Percentiles rank a stretch among this genome's conserved stretches.
Conservation (phyloP, 2,329 filamentous ascomycete species). For the Botrytis hyacinthi region DNA sequence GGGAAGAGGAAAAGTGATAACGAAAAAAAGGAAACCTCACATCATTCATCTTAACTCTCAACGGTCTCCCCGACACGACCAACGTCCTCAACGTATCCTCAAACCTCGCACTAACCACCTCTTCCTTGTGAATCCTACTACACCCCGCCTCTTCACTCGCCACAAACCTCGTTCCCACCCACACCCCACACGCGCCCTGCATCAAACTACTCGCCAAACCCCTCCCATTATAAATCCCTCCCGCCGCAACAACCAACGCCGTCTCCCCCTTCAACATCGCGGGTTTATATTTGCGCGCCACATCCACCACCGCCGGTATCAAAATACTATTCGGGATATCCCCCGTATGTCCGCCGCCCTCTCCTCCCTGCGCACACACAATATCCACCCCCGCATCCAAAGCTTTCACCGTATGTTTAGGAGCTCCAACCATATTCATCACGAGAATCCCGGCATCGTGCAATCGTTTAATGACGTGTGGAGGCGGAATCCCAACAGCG, state of each 20-base stretch:
- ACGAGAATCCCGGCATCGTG: constrained; percentile 78
- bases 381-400: constrained; percentile 85
- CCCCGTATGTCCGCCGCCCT: constrained; percentile 91
- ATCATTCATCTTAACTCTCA: constrained; percentile 72
- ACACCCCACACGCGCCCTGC: constrained; percentile 84
- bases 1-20: too few relatives aligned
- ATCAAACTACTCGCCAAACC: constrained; percentile 79
- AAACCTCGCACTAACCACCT: constrained; percentile 75
- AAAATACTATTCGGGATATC: constrained; percentile 83
- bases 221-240: constrained; percentile 80
- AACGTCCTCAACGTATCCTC: constrained; percentile 80
- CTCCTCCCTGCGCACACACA: constrained; percentile 87
- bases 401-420: constrained; percentile 87
- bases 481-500: constrained; percentile 83
- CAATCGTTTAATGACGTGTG: constrained; percentile 67
- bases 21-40: neutral
- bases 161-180: constrained; percentile 93
- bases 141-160: constrained; percentile 79
- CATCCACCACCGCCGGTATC: constrained; percentile 82
- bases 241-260: constrained; percentile 83
- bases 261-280: constrained; percentile 64
- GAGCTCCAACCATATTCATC: constrained; percentile 98
- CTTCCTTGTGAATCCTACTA: constrained; percentile 77
- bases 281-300: constrained; percentile 60
- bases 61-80: constrained; percentile 76